Evolutionary conservation across 2,329 filamentous ascomycete species (phyloP).

Genomic region (Pestalotiopsis sp.): DNA sequence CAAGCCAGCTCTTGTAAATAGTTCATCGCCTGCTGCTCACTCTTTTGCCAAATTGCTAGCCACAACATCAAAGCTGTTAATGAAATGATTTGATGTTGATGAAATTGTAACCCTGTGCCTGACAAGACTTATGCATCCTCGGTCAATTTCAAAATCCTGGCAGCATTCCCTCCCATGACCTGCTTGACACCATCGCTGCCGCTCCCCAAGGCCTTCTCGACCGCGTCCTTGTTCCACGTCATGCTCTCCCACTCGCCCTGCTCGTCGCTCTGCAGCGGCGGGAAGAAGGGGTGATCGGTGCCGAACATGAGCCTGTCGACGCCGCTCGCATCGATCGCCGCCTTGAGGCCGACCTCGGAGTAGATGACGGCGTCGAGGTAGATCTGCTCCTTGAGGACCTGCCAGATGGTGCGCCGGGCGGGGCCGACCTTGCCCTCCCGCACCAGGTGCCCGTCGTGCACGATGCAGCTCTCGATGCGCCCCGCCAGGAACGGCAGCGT

Average conservation of each 20-base stretch:
- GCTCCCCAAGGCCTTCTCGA: conserved; percentile 31
- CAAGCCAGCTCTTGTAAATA: too few species aligned
- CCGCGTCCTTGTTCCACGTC: conserved; percentile 50
- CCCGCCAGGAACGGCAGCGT: conserved; percentile 88
- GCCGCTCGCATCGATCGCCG: conserved; percentile 70
- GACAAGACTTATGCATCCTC: conserved; percentile 21
- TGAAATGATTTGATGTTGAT: not conserved
- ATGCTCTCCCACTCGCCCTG: conserved; percentile 73
- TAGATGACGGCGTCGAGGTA: conserved; percentile 89
- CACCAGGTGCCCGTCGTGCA: conserved; percentile 78
- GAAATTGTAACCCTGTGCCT: not conserved
- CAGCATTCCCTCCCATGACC: conserved; percentile 35
- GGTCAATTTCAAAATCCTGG: conserved; percentile 28
- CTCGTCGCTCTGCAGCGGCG: conserved; percentile 67
- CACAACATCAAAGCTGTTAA: too few species aligned
- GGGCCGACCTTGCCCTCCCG: conserved; percentile 58
- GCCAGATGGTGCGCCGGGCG: conserved; percentile 54
- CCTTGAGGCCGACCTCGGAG: conserved; percentile 71
- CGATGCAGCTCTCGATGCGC: conserved; percentile 83
- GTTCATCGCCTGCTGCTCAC: too few species aligned
- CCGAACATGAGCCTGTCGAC: conserved; percentile 77
- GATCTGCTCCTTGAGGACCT: conserved; percentile 70
- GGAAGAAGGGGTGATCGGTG: conserved; percentile 84
- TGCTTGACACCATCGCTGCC: conserved; percentile 27
- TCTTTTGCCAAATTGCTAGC: too few species aligned